Evolutionary conservation across 768 basidiomycete species (phyloP).

Genomic region (Clavulina sp.): DNA sequence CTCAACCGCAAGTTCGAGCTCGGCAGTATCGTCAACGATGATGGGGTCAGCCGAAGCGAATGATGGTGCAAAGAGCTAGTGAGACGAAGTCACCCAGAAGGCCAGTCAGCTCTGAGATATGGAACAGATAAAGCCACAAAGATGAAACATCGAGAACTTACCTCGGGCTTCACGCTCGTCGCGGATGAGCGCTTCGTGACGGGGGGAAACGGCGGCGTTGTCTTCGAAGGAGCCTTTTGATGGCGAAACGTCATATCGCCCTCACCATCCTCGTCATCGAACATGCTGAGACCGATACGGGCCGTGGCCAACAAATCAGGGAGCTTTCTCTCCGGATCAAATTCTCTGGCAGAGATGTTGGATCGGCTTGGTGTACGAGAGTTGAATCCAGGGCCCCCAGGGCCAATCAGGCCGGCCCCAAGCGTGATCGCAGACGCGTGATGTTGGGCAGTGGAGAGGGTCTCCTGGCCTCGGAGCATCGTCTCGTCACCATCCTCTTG

Average conservation of each 20-base stretch:
- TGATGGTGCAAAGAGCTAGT: neutral
- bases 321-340: constrained; percentile 68
- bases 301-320: constrained; percentile 54
- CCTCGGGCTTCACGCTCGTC: too few relatives aligned
- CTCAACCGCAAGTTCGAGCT: constrained; percentile 42
- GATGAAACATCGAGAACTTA: too few relatives aligned
- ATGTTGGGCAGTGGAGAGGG: constrained; percentile 70
- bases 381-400: too few relatives aligned
- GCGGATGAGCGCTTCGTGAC: neutral
- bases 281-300: constrained; percentile 32
- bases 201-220: neutral
- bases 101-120: too few relatives aligned
- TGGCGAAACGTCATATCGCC: neutral
- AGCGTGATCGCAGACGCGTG: constrained; percentile 81
- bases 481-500: constrained; percentile 43
- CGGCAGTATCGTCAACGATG: constrained; percentile 42
- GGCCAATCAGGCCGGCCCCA: constrained; percentile 56
- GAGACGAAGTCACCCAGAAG: neutral
- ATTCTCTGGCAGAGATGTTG: constrained; percentile 55
- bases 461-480: constrained; percentile 47
- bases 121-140: too few relatives aligned
- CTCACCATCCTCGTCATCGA: too few relatives aligned
- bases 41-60: constrained; percentile 32
- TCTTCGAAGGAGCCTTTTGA: neutral
- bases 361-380: constrained; percentile 33